phyloP scores from a whole-genome alignment of 2,329 filamentous ascomycete genomes.

The Neofusicoccum parvum region DNA sequence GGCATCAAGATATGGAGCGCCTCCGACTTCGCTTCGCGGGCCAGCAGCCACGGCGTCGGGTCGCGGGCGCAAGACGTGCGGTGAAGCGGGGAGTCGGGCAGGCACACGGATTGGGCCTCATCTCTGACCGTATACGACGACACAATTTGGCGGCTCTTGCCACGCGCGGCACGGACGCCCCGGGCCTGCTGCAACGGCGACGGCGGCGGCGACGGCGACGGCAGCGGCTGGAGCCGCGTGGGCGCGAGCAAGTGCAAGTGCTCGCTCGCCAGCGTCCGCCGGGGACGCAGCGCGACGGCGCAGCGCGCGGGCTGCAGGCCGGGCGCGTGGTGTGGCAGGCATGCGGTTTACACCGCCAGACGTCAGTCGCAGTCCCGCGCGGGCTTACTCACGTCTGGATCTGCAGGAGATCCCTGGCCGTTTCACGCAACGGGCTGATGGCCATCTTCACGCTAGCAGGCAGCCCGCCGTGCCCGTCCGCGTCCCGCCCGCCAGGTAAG shows the following conservation, averaged over 20 bases:
- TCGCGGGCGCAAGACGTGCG: background rate
- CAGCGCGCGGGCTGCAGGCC: too few relatives aligned
- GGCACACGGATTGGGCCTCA: conserved; percentile 7
- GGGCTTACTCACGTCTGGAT: background rate
- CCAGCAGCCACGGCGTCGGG: background rate
- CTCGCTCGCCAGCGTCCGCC: too few relatives aligned
- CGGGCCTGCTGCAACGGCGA: too few relatives aligned
- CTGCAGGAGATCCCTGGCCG: conserved; percentile 21
- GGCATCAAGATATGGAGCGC: background rate
- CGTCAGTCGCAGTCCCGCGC: background rate
- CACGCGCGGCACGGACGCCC: conserved; percentile 1
- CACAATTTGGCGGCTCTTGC: conserved; percentile 12
- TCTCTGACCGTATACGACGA: background rate
- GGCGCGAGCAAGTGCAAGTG: background rate
- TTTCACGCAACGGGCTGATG: conserved; percentile 8
- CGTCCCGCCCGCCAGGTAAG: conserved; percentile 11
- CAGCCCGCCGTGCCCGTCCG: background rate
- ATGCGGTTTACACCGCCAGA: background rate
- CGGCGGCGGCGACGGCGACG: too few relatives aligned
- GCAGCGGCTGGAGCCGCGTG: too few relatives aligned
- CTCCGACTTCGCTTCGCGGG: background rate
- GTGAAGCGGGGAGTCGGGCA: conserved; percentile 3
- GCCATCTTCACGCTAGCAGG: conserved; percentile 5
- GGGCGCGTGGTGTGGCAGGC: background rate
- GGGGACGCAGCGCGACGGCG: too few relatives aligned